phyloP scores from a whole-genome alignment of 2,329 filamentous ascomycete species.

The Colletotrichum higginsianum region DNA sequence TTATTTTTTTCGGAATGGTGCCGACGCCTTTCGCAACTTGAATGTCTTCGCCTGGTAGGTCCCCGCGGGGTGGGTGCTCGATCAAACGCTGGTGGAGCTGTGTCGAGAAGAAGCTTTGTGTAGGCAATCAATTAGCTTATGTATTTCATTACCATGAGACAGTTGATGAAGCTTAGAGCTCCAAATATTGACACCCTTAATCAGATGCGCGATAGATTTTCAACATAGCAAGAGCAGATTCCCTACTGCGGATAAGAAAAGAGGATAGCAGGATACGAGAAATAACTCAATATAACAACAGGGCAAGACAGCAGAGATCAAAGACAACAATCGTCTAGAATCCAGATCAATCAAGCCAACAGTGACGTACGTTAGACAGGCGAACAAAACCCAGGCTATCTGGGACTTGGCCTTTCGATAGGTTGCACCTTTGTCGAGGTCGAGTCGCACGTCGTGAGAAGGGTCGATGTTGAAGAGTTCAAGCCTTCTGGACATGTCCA shows the following conservation, averaged over 20 bases:
- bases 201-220: neutral
- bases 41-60: neutral
- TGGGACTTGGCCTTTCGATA: neutral
- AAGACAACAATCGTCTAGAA: too few species aligned
- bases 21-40: neutral
- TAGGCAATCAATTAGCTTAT: neutral
- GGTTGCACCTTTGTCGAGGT: neutral
- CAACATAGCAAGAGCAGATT: too few species aligned
- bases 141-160: neutral
- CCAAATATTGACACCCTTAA: too few species aligned
- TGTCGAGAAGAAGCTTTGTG: conserved; percentile 2
- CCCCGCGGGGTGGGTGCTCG: neutral
- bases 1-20: neutral
- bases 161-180: neutral
- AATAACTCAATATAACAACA: fast-evolving
- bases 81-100: conserved; percentile 4
- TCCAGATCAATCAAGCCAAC: too few species aligned
- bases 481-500: conserved; percentile 6
- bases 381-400: conserved; percentile 13
- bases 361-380: conserved; percentile 9
- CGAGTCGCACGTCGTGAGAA: neutral
- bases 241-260: neutral
- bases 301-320: neutral
- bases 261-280: neutral
- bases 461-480: conserved; percentile 5